Evolutionary conservation across 306 rosid genomes (phyloP).

Genomic region (Boehmeria nivea): DNA sequence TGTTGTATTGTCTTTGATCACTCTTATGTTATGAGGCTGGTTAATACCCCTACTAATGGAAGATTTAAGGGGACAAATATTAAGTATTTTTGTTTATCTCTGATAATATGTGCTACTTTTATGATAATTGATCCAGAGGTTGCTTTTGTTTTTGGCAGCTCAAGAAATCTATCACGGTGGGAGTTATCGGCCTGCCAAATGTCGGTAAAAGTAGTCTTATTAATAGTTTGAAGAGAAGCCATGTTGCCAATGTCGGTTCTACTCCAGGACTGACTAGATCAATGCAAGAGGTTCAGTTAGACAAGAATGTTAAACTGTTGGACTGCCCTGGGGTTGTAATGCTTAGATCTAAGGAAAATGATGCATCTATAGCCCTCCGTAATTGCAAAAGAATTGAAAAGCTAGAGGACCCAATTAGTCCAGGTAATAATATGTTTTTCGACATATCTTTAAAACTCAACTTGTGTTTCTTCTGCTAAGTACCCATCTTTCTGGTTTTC

Average conservation of each 20-base stretch:
- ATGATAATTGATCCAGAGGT: constrained; percentile 8
- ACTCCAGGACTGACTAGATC: constrained; percentile 92
- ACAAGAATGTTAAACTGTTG: constrained; percentile 76
- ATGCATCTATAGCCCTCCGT: constrained; percentile 58
- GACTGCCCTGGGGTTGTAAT: constrained; percentile 98
- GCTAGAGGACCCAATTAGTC: constrained; percentile 75
- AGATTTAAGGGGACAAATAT: too few relatives aligned
- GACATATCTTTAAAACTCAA: not conserved
- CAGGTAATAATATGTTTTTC: constrained; percentile 43
- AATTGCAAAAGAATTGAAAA: constrained; percentile 96
- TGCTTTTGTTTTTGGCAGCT: constrained; percentile 44
- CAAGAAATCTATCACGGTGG: constrained; percentile 89
- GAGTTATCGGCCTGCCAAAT: constrained; percentile 88
- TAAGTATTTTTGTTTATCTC: not conserved
- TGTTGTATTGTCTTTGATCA: too few relatives aligned
- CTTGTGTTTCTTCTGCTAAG: not conserved
- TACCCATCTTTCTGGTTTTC: not conserved
- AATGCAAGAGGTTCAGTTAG: constrained; percentile 85
- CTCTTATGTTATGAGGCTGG: too few relatives aligned
- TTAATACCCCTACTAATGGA: too few relatives aligned
- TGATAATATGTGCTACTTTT: not conserved
- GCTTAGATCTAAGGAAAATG: constrained; percentile 60
- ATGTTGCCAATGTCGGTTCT: constrained; percentile 76
- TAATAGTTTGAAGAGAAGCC: constrained; percentile 74
- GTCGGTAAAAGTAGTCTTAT: constrained; percentile 98